Evolutionary conservation across 257 asterid species (phyloP).

Genomic region (Nyctanthes arbortristis): DNA sequence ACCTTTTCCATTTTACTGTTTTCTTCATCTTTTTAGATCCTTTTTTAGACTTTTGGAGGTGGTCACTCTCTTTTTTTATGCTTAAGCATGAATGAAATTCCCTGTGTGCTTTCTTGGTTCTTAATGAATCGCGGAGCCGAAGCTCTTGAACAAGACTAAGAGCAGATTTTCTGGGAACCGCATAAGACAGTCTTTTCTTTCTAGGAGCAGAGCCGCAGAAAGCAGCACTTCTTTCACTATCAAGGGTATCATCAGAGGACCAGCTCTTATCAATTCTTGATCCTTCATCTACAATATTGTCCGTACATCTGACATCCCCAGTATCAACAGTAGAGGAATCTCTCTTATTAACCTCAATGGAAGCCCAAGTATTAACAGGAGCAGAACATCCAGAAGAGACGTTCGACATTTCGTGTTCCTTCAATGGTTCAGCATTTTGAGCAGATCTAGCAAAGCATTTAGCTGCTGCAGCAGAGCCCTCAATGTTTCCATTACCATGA

Average conservation of each 20-base stretch:
- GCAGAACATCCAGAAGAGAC: slow-evolving; percentile 57
- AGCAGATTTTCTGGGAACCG: slow-evolving; percentile 30
- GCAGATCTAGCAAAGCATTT: slow-evolving; percentile 32
- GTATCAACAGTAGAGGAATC: slow-evolving; percentile 39
- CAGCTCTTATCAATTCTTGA: slow-evolving; percentile 50
- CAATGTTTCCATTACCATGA: slow-evolving; percentile 15
- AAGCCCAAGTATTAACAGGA: slow-evolving; percentile 49
- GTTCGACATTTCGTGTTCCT: slow-evolving; percentile 47
- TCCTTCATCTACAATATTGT: slow-evolving; percentile 48
- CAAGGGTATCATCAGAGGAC: slow-evolving; percentile 50
- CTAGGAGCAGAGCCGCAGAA: slow-evolving; percentile 35
- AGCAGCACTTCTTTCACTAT: slow-evolving; percentile 41
- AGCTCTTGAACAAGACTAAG: slow-evolving; percentile 48
- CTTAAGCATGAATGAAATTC: slow-evolving; percentile 35
- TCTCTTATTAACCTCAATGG: slow-evolving; percentile 41
- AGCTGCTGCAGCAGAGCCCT: slow-evolving; percentile 26
- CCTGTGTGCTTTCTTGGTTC: slow-evolving; percentile 17
- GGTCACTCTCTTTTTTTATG: slow-evolving; percentile 33
- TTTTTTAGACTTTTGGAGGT: slow-evolving; percentile 28
- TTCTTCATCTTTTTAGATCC: slow-evolving; percentile 36
- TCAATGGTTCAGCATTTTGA: slow-evolving; percentile 30
- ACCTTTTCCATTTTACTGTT: slow-evolving; percentile 42
- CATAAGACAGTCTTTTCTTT: slow-evolving; percentile 32
- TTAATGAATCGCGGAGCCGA: slow-evolving; percentile 37
- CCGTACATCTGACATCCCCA: slow-evolving; percentile 28